phyloP scores from a whole-genome alignment of 176 grass and related monocot genomes.

The Hyparrhenia diplandra region DNA sequence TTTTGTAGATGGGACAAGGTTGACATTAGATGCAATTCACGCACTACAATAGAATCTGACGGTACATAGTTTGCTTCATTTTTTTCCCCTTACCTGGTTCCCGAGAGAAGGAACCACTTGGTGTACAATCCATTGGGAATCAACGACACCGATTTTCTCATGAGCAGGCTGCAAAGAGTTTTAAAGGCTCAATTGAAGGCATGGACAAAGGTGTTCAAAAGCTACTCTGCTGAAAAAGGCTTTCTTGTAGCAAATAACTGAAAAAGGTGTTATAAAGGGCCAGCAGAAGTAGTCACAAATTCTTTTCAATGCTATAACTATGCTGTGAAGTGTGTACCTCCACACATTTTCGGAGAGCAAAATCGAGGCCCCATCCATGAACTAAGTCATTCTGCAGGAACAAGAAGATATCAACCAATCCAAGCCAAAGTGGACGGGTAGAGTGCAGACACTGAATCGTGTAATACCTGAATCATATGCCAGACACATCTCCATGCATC shows the following conservation, averaged over 20 bases:
- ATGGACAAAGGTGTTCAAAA: not conserved
- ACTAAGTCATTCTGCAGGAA: constrained; percentile 78
- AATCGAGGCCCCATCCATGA: constrained; percentile 96
- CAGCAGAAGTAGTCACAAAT: not conserved
- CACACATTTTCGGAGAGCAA: constrained; percentile 81
- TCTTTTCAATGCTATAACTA: not conserved
- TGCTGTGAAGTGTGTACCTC: constrained; percentile 39
- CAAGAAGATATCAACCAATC: not conserved
- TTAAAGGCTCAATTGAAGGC: not conserved
- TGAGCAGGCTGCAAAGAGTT: constrained; percentile 59
- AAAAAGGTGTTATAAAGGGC: not conserved
- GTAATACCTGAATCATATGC: constrained; percentile 91
- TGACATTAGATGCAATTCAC: not conserved
- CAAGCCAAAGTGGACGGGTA: not conserved
- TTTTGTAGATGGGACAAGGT: not conserved
- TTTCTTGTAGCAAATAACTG: not conserved
- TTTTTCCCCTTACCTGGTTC: constrained; percentile 53
- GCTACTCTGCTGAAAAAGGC: not conserved
- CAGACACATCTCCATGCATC: constrained; percentile 94
- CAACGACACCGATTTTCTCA: constrained; percentile 89
- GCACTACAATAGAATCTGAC: not conserved
- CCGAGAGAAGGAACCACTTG: constrained; percentile 81
- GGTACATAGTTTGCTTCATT: not conserved
- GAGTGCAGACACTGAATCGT: not conserved
- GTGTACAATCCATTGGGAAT: constrained; percentile 96